These are phyloP conservation scores for Actinomortierella wolfii DNA, from an alignment of 371 early-diverging fungal genomes.

Conservation along the genomic window DNA sequence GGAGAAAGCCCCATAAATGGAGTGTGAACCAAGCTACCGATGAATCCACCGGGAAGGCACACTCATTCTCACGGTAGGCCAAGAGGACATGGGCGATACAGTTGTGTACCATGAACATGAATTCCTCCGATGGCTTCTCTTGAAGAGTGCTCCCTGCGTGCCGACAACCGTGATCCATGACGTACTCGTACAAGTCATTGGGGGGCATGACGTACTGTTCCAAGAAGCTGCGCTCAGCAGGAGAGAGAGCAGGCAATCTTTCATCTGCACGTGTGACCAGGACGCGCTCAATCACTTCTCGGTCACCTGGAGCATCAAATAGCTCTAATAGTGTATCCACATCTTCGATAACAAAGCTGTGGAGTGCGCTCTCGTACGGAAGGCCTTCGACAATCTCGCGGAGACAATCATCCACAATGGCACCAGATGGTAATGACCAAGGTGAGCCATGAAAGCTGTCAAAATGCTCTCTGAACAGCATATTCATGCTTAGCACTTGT, in stretches of 20 bases:
- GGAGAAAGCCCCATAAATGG: conserved; percentile 15
- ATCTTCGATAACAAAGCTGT: conserved; percentile 17
- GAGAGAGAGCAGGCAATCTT: conserved; percentile 13
- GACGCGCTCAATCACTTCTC: conserved; percentile 10
- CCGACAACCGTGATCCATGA: conserved; percentile 10
- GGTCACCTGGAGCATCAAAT: conserved; percentile 8
- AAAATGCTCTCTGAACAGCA: conserved; percentile 15
- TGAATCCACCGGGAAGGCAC: conserved; percentile 5
- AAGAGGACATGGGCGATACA: conserved; percentile 12
- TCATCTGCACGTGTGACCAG: conserved; percentile 13
- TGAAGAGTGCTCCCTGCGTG: conserved; percentile 12
- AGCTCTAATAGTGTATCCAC: conserved; percentile 10
- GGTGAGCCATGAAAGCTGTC: conserved; percentile 8
- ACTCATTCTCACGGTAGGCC: conserved; percentile 7
- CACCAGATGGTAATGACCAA: conserved; percentile 17
- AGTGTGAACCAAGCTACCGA: conserved; percentile 13
- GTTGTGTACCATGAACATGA: conserved; percentile 10
- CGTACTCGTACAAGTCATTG: conserved; percentile 9
- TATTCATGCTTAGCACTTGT: conserved; percentile 10
- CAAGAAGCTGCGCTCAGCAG: conserved; percentile 15
- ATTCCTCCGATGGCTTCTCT: conserved; percentile 18
- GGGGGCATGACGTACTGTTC: conserved; percentile 15
- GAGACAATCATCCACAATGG: conserved; percentile 16
- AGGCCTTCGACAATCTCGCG: conserved; percentile 4
- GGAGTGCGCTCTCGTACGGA: conserved; percentile 16